These are phyloP conservation scores for Leccinum olivaceopallidum DNA, from an alignment of 768 basidiomycete species.

Conservation along the genomic window DNA sequence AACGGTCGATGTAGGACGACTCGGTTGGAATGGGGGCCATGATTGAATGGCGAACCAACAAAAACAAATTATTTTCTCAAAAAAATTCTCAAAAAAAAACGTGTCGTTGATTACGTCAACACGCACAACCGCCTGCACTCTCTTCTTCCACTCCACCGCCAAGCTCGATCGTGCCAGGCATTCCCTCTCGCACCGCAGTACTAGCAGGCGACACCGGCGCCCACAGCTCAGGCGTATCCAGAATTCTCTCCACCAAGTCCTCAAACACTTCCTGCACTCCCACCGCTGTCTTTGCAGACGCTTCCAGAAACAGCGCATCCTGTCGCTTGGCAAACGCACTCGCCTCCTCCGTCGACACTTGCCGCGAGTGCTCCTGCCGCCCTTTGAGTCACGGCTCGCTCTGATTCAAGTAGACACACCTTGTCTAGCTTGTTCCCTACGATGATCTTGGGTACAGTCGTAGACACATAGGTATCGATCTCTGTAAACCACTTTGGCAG, in stretches of 20 bases:
- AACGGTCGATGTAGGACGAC: slow-evolving; percentile 54
- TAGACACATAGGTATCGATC: slow-evolving; percentile 89
- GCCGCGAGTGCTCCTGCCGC: slow-evolving; percentile 81
- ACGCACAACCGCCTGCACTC: slow-evolving; percentile 31
- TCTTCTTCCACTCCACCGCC: slow-evolving; percentile 7
- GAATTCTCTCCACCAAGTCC: slow-evolving; percentile 77
- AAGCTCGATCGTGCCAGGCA: slow-evolving; percentile 47
- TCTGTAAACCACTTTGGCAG: slow-evolving; percentile 93
- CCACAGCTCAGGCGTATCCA: slow-evolving; percentile 86
- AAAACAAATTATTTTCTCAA: neutral
- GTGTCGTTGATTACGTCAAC: slow-evolving; percentile 33
- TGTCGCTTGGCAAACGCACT: slow-evolving; percentile 78
- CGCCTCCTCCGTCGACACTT: slow-evolving; percentile 80
- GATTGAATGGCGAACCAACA: neutral
- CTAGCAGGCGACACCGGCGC: slow-evolving; percentile 35
- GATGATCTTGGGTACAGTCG: slow-evolving; percentile 88
- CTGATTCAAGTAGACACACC: slow-evolving; percentile 38
- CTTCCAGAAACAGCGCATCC: slow-evolving; percentile 86
- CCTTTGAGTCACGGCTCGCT: neutral
- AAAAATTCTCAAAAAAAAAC: slow-evolving; percentile 14
- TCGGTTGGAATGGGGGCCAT: slow-evolving; percentile 23
- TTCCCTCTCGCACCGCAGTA: slow-evolving; percentile 23
- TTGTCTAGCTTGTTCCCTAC: slow-evolving; percentile 97
- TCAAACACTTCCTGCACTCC: slow-evolving; percentile 77
- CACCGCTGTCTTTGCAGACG: slow-evolving; percentile 88